A percentile compares a stretch with the other conserved stretches of the same genome.
phyloP scores from a whole-genome alignment of 345 rosid species.

The Gossypium mustelinum region DNA sequence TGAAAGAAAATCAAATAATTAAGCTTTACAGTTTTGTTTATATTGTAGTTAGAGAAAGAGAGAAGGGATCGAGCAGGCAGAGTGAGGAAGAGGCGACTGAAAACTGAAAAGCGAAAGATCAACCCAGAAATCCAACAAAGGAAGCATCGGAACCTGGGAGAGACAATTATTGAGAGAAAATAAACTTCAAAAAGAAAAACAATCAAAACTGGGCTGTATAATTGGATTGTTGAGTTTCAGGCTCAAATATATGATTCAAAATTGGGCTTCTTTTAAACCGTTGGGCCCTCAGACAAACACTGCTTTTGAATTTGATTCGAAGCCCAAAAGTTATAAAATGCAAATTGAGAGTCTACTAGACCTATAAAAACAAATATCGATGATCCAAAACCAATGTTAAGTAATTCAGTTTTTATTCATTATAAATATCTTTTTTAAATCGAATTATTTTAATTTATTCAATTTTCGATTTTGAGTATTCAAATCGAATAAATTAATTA shows the following conservation, averaged over 20 bases:
- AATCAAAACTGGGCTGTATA: not conserved
- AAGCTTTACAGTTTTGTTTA: not conserved
- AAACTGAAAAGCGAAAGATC: not conserved
- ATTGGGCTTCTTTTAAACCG: not conserved
- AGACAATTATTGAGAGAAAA: not conserved
- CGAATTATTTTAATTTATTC: no score
- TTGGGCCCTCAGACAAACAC: not conserved
- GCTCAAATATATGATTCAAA: not conserved
- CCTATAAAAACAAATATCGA: no score
- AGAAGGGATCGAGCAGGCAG: not conserved
- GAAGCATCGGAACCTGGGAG: not conserved
- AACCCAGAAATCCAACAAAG: not conserved
- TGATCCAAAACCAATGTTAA: no score
- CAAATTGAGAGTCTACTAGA: no score
- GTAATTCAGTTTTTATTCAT: no score
- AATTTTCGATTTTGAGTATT: no score
- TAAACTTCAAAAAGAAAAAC: not conserved
- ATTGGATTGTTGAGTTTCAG: not conserved
- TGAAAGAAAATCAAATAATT: not conserved
- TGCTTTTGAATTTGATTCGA: not conserved
- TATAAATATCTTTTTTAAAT: no score
- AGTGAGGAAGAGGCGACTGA: no score
- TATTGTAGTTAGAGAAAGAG: not conserved
- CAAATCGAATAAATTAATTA: no score
- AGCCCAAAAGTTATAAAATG: not conserved